phyloP scores from a whole-genome alignment of 805 yeast genomes.

The Schwanniomyces pseudopolymorphus region DNA sequence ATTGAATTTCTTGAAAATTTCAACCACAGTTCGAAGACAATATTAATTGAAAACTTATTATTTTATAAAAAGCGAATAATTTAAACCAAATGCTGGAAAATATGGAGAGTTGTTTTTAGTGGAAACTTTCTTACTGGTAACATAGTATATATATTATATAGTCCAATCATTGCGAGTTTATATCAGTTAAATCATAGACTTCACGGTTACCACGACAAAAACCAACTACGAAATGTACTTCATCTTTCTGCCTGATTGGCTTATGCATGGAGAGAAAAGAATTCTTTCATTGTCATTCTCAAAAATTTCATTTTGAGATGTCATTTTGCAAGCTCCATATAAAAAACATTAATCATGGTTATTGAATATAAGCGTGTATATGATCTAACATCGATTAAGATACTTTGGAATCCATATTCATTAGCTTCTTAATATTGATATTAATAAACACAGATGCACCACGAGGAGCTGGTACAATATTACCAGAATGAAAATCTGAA shows the following conservation, averaged over 20 bases:
- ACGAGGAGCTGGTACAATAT: slow-evolving; percentile 9
- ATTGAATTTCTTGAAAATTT: neutral
- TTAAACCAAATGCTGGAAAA: too few relatives aligned
- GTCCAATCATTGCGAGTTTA: slow-evolving; percentile 9
- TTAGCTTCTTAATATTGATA: slow-evolving; percentile 5
- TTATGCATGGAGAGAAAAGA: slow-evolving; percentile 5
- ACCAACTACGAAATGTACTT: slow-evolving; percentile 7
- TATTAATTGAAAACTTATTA: too few relatives aligned
- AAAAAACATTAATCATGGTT: slow-evolving; percentile 7
- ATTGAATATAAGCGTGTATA: slow-evolving; percentile 4
- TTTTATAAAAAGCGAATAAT: too few relatives aligned
- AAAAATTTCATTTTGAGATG: slow-evolving; percentile 1
- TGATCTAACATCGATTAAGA: slow-evolving; percentile 6
- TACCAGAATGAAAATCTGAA: slow-evolving; percentile 9
- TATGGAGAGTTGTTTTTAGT: too few relatives aligned
- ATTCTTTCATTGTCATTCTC: slow-evolving; percentile 7
- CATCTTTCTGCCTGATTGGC: slow-evolving; percentile 3
- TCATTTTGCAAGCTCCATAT: slow-evolving; percentile 2
- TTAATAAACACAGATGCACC: slow-evolving; percentile 11
- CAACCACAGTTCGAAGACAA: neutral
- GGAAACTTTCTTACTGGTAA: too few relatives aligned
- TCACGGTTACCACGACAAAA: slow-evolving; percentile 9
- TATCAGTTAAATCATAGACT: slow-evolving; percentile 9
- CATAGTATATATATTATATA: too few relatives aligned
- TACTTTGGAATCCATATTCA: slow-evolving; percentile 6